phyloP scores from a whole-genome alignment of 257 asterid genomes.

The Ilex aquifolium region DNA sequence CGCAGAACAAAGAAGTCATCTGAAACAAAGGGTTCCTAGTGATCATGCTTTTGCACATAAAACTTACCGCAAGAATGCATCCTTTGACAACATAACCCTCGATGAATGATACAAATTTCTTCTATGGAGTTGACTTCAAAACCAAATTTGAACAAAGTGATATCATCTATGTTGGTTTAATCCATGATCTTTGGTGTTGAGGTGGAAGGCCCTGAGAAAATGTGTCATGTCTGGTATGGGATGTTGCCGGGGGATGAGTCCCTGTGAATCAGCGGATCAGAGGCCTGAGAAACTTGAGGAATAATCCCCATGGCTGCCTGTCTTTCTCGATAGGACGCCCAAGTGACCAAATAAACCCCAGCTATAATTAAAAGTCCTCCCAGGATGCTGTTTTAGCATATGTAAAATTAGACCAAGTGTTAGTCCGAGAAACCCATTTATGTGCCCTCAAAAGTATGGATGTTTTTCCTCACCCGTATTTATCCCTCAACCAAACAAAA shows the following conservation, averaged over 20 bases:
- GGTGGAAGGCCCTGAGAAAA: conserved; percentile 55
- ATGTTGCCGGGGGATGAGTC: conserved; percentile 43
- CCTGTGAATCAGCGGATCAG: conserved; percentile 41
- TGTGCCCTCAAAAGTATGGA: neutral
- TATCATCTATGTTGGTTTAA: conserved; percentile 11
- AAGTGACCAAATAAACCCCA: conserved; percentile 91
- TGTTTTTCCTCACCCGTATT: neutral
- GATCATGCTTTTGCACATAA: no score
- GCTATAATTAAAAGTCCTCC: conserved; percentile 79
- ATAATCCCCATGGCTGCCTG: conserved; percentile 23
- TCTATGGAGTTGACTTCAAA: no score
- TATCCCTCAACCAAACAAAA: neutral
- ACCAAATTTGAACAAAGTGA: no score
- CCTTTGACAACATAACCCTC: no score
- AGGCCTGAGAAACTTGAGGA: conserved; percentile 29
- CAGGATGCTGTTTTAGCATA: conserved; percentile 50
- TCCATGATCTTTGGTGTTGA: conserved; percentile 48
- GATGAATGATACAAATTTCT: no score
- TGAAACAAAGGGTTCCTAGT: no score
- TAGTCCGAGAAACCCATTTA: neutral
- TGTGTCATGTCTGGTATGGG: conserved; percentile 46
- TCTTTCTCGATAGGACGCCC: conserved; percentile 75
- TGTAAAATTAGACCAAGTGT: neutral
- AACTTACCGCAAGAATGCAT: no score
- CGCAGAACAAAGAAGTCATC: no score